Evolutionary conservation across 176 grass and related monocot genomes (phyloP).

Genomic region (Hordeum marinum): DNA sequence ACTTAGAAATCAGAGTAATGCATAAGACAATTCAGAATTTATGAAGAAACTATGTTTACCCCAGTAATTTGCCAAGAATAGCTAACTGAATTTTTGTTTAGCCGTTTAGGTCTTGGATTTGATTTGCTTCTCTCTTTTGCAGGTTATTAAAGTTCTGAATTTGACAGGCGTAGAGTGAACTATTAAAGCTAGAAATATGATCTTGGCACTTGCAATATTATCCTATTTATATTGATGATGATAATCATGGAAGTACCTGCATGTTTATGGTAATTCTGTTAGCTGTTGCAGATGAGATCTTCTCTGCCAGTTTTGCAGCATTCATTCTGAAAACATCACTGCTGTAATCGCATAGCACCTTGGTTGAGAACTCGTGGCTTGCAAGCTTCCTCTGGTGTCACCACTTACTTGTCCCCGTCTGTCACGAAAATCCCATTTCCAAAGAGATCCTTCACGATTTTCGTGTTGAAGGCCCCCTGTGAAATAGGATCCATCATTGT

Average conservation of each 20-base stretch:
- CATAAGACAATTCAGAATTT: not conserved
- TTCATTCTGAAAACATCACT: constrained; percentile 38
- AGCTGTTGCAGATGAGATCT: constrained; percentile 20
- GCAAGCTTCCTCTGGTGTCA: constrained; percentile 62
- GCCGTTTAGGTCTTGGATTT: not conserved
- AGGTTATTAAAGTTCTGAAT: not conserved
- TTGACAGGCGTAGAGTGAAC: not conserved
- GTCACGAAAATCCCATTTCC: constrained; percentile 62
- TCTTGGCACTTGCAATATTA: not conserved
- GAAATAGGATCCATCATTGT: not conserved
- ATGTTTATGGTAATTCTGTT: constrained; percentile 23
- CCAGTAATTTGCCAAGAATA: not conserved
- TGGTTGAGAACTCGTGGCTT: constrained; percentile 67
- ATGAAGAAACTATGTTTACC: not conserved
- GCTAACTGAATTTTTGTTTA: not conserved
- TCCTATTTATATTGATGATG: not conserved
- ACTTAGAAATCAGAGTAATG: not conserved
- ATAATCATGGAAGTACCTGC: constrained; percentile 24
- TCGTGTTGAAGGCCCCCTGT: constrained; percentile 17
- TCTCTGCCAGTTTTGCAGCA: constrained; percentile 34
- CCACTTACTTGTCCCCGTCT: constrained; percentile 65
- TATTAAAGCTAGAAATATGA: not conserved
- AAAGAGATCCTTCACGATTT: constrained; percentile 49
- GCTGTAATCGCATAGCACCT: constrained; percentile 48
- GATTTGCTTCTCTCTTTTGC: not conserved